phyloP scores from a whole-genome alignment of 2,329 filamentous ascomycete genomes.

The Neofusicoccum parvum region DNA sequence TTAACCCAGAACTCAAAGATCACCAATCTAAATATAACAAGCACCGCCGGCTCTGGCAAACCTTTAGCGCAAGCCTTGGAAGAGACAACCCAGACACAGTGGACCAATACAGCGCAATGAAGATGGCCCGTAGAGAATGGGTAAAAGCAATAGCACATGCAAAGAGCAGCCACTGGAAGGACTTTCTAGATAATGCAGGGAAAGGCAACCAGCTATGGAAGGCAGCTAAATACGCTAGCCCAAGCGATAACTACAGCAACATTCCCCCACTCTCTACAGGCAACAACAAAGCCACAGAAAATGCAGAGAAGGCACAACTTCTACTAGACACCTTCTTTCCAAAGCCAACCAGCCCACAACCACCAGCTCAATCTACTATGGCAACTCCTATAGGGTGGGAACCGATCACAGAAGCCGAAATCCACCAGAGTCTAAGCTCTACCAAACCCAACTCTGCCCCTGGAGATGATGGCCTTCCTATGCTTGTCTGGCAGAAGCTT shows the following conservation, averaged over 20 bases:
- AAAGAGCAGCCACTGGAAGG: conserved; percentile 8
- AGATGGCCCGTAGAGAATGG: neutral
- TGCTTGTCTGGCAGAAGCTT: neutral
- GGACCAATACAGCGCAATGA: neutral
- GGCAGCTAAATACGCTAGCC: conserved; percentile 10
- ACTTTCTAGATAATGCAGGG: neutral
- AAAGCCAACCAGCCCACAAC: neutral
- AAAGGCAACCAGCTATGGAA: neutral
- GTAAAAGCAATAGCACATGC: neutral
- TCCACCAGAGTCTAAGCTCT: neutral
- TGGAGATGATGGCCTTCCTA: neutral
- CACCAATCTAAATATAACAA: neutral
- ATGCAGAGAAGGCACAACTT: neutral
- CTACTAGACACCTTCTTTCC: conserved; percentile 16
- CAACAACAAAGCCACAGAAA: neutral
- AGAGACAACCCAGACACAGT: neutral
- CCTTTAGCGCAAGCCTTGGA: neutral
- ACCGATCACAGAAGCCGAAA: neutral
- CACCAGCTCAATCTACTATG: neutral
- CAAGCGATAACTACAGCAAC: neutral
- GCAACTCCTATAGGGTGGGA: neutral
- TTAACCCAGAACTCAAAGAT: neutral
- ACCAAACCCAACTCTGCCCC: neutral
- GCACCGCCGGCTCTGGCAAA: conserved; percentile 1
- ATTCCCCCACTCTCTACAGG: neutral